These are phyloP conservation scores for Protostelium mycophagum DNA, from an alignment of 78 protist species.

Conservation along the genomic window DNA sequence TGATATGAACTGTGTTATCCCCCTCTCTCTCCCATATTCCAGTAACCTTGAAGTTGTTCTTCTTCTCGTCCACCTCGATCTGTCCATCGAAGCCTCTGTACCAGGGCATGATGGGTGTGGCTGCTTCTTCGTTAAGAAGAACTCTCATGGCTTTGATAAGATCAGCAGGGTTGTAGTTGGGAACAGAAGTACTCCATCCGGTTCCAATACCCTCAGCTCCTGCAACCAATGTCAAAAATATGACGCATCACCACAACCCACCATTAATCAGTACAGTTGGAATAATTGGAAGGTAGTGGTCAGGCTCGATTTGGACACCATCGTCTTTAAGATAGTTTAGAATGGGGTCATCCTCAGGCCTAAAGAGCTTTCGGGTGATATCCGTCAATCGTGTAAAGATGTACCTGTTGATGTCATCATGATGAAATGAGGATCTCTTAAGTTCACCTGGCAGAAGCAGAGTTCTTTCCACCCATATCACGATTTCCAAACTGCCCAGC, in stretches of 20 bases:
- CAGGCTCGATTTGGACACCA: slow-evolving; percentile 94
- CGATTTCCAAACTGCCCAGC: slow-evolving; percentile 97
- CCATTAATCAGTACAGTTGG: slow-evolving; percentile 99
- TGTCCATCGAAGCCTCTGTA: slow-evolving; percentile 85
- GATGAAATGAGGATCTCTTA: slow-evolving; percentile 77
- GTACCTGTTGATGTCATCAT: slow-evolving; percentile 91
- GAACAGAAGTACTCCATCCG: slow-evolving; percentile 66
- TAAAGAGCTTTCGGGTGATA: slow-evolving; percentile 84
- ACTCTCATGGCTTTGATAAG: slow-evolving; percentile 58
- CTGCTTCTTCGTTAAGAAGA: slow-evolving; percentile 52
- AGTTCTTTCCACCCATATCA: slow-evolving; percentile 40
- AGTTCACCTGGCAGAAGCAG: slow-evolving; percentile 6
- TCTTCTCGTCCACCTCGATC: neutral
- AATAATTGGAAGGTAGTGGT: slow-evolving; percentile 88
- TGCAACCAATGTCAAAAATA: neutral
- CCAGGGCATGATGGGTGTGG: slow-evolving; percentile 85
- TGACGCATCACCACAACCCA: slow-evolving; percentile 72
- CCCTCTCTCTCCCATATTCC: neutral
- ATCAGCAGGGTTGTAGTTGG: slow-evolving; percentile 89
- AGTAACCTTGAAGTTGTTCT: slow-evolving; percentile 7
- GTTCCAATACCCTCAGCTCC: slow-evolving; percentile 25
- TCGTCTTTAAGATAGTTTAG: slow-evolving; percentile 91
- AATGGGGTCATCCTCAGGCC: slow-evolving; percentile 83
- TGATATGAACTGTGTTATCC: slow-evolving; percentile 17
- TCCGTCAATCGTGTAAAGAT: slow-evolving; percentile 83